Percentiles rank a stretch among this genome's conserved stretches.
Conservation (phyloP, 2,329 filamentous ascomycete genomes). For the Cryphonectria parasitica region DNA sequence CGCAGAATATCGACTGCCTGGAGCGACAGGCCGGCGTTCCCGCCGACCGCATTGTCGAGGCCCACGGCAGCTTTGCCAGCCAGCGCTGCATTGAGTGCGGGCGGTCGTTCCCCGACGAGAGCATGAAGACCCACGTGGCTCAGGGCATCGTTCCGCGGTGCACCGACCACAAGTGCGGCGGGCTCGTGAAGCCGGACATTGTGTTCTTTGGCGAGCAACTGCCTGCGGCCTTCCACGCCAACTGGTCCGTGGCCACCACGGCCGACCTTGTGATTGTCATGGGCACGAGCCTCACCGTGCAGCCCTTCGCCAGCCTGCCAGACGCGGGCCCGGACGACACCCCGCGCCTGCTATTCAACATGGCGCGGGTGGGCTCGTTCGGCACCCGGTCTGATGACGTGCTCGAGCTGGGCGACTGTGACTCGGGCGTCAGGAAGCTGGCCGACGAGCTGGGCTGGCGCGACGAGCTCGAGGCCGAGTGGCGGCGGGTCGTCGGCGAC, state of each 20-base stretch:
- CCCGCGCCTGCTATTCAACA: slow-evolving; percentile 85
- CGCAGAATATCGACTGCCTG: slow-evolving; percentile 96
- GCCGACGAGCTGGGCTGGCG: slow-evolving; percentile 83
- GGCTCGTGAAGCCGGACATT: slow-evolving; percentile 90
- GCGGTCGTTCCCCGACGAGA: slow-evolving; percentile 68
- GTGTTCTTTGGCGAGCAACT: slow-evolving; percentile 81
- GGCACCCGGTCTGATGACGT: slow-evolving; percentile 84
- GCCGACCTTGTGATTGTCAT: slow-evolving; percentile 51
- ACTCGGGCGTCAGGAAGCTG: slow-evolving; percentile 76
- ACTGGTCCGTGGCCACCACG: slow-evolving; percentile 52
- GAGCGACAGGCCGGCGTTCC: slow-evolving; percentile 87
- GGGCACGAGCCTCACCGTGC: slow-evolving; percentile 85
- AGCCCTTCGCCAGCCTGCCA: slow-evolving; percentile 86
- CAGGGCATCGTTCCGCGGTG: slow-evolving; percentile 74
- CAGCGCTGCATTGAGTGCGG: slow-evolving; percentile 93
- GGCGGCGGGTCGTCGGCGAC: slow-evolving; percentile 69
- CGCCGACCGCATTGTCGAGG: slow-evolving; percentile 80
- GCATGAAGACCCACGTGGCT: slow-evolving; percentile 73
- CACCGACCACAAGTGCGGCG: slow-evolving; percentile 62
- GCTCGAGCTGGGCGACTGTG: slow-evolving; percentile 79
- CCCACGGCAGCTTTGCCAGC: slow-evolving; percentile 90
- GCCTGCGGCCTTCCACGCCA: slow-evolving; percentile 67
- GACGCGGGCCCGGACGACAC: slow-evolving; percentile 61
- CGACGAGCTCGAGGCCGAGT: slow-evolving; percentile 78
- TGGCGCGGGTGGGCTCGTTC: slow-evolving; percentile 78